Evolutionary conservation across 2,329 filamentous ascomycete genomes (phyloP), one percentile per base, ranked within the genome.

Genomic region (Trichophyton verrucosum): DNA sequence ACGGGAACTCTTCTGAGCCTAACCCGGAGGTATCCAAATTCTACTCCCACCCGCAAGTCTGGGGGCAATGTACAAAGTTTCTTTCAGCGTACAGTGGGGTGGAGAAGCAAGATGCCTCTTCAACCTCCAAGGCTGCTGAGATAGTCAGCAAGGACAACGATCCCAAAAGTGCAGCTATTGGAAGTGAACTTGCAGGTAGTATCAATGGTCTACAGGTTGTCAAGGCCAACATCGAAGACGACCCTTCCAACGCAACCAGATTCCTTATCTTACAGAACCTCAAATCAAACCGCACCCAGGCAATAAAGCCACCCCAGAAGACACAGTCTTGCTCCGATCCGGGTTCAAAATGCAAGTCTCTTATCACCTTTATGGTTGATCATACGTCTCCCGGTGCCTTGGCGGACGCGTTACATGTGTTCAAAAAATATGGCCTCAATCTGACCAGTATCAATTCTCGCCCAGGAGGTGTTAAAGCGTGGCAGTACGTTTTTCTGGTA

Each of bases 401-500:
- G 64, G 91, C 91, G 2, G 83, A 89, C 66, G 88, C 86, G 33
- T 78, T 97, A 62, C 81, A 86, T 58, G 88, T 89, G 61, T 97
- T 97, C 75, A 85, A 85, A 64, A 78, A 77, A 6, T 80, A 83
- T 66, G 80, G 81, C 3, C 79, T 96, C 61, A 95, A 96, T 71
- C 76, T 97, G 66, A 96, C 91, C 33, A 92, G 87, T 72, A 95
- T 97, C 73, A 91, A 91, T 71, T 91, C 88, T 65, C 77, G 92
- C 65, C 92, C 92, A 3, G 91, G 88, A 68, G 81, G 88, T 61
- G 77, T 81, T 44, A 76, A 78, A 66, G 84, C 87, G 20, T 97
- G 95, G 83, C 86, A 95, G 71, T 97, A 97, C 75, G 82, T 96
- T 42, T 96, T 97, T 76, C 91, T 97, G 70, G 86, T 96, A 33